A percentile compares a stretch with the other conserved stretches of the same genome.
Conservation (phyloP, 257 asterid species). For the Scutellaria barbata region DNA sequence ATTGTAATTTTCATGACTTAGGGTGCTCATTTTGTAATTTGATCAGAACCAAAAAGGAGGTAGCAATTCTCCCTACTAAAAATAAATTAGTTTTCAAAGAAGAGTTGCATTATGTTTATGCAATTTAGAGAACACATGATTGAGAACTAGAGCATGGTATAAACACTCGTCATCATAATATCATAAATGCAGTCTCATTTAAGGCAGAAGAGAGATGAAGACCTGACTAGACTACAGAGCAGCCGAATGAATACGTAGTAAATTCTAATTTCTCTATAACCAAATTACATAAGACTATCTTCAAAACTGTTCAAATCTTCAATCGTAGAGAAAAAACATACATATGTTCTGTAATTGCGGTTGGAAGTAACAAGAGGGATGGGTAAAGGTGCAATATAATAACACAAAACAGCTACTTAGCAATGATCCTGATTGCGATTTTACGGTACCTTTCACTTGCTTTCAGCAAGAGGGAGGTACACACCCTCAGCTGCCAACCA, state of each 20-base stretch:
- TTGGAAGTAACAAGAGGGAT: slow-evolving; percentile 11
- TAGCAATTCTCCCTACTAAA: no score
- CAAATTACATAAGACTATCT: slow-evolving; percentile 24
- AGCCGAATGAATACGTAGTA: slow-evolving; percentile 11
- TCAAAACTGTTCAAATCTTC: slow-evolving; percentile 33
- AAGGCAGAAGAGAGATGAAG: not conserved
- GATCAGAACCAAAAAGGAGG: no score
- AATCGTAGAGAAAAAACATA: not conserved
- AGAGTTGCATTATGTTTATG: no score
- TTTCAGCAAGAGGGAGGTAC: slow-evolving; percentile 70
- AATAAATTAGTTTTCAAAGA: no score
- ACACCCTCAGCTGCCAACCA: slow-evolving; percentile 99
- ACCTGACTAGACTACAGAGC: not conserved
- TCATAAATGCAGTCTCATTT: not conserved
- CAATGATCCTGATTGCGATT: slow-evolving; percentile 11
- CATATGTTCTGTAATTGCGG: slow-evolving; percentile 9
- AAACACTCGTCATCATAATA: no score
- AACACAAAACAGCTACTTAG: slow-evolving; percentile 17
- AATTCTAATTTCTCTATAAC: slow-evolving; percentile 20
- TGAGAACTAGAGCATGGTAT: no score
- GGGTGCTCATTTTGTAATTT: no score
- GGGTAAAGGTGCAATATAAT: not conserved
- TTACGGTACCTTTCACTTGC: slow-evolving; percentile 50
- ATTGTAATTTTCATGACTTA: no score
- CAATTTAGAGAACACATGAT: no score